Conservation (phyloP, 1,284 basidiomycete genomes). For the Apiotrichum gamsii region DNA sequence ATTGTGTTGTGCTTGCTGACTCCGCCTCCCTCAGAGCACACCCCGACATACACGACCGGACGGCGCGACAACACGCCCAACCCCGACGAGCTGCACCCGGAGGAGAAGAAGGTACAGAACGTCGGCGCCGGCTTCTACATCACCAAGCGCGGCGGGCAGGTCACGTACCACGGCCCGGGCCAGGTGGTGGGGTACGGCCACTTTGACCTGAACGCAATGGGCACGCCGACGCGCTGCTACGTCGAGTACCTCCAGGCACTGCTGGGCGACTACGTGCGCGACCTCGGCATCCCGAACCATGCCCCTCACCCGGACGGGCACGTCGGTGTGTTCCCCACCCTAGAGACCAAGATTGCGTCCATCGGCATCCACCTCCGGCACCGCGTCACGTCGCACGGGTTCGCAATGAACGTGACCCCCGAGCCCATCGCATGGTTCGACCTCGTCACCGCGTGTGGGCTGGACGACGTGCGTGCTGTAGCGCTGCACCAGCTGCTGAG, state of each 20-base stretch:
- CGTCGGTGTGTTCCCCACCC: slow-evolving; percentile 45
- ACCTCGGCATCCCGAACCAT: slow-evolving; percentile 27
- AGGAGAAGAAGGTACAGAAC: slow-evolving; percentile 60
- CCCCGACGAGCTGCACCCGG: slow-evolving; percentile 56
- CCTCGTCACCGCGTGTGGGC: slow-evolving; percentile 83
- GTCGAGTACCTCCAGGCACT: slow-evolving; percentile 49
- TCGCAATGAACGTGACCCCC: slow-evolving; percentile 81
- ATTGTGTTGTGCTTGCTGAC: slow-evolving; percentile 47
- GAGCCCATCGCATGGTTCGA: slow-evolving; percentile 80
- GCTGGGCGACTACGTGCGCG: slow-evolving; percentile 37
- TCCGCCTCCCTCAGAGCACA: slow-evolving; percentile 56
- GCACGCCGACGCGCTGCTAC: slow-evolving; percentile 50
- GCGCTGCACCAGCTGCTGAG: slow-evolving; percentile 39
- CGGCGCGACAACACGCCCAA: slow-evolving; percentile 60
- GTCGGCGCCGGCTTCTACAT: slow-evolving; percentile 83
- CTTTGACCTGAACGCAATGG: slow-evolving; percentile 64
- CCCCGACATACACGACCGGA: slow-evolving; percentile 90
- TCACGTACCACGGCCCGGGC: slow-evolving; percentile 96
- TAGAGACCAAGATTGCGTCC: slow-evolving; percentile 59
- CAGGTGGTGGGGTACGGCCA: slow-evolving; percentile 95
- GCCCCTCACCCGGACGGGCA: slow-evolving; percentile 49
- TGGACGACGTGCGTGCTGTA: slow-evolving; percentile 70
- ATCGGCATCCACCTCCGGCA: slow-evolving; percentile 96
- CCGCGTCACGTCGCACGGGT: slow-evolving; percentile 88
- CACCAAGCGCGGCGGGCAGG: slow-evolving; percentile 80